A percentile compares a stretch with the other conserved stretches of the same genome.
phyloP scores from a whole-genome alignment of 805 yeast species.

The Schwanniomyces sp. region DNA sequence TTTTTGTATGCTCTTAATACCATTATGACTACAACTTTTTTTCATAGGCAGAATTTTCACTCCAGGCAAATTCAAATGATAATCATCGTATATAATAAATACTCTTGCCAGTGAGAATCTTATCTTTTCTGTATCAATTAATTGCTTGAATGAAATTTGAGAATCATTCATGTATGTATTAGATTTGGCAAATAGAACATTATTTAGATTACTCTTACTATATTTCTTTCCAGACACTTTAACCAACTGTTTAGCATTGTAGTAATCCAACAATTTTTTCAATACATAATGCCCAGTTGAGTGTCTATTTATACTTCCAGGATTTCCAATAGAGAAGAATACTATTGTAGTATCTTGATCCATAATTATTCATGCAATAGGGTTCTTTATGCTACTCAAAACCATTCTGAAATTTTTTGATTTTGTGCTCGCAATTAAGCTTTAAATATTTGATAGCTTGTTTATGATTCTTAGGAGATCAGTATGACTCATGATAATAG shows the following conservation, averaged over 20 bases:
- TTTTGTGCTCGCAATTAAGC: not conserved
- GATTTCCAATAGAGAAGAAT: constrained; percentile 37
- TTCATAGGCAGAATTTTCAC: constrained; percentile 29
- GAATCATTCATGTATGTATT: constrained; percentile 43
- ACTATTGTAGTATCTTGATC: constrained; percentile 6
- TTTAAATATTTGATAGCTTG: not conserved
- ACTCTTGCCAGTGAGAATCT: constrained; percentile 12
- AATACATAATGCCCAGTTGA: constrained; percentile 39
- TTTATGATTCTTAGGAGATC: not conserved
- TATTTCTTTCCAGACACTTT: constrained; percentile 23
- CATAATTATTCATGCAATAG: not conserved
- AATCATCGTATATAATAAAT: constrained; percentile 38
- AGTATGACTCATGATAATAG: not conserved
- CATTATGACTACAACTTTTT: constrained; percentile 41
- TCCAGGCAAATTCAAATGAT: constrained; percentile 30
- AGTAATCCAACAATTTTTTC: constrained; percentile 21
- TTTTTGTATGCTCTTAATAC: constrained; percentile 27
- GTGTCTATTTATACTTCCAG: constrained; percentile 40
- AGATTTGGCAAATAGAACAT: constrained; percentile 32
- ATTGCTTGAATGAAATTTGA: constrained; percentile 25
- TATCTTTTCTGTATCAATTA: constrained; percentile 17
- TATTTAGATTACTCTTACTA: constrained; percentile 21
- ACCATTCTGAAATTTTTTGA: not conserved
- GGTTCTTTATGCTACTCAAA: not conserved
- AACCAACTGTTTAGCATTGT: constrained; percentile 26